Base-by-base conservation (phyloP, 2,329 filamentous ascomycete genomes). In the Laburnicola sp. region DNA sequence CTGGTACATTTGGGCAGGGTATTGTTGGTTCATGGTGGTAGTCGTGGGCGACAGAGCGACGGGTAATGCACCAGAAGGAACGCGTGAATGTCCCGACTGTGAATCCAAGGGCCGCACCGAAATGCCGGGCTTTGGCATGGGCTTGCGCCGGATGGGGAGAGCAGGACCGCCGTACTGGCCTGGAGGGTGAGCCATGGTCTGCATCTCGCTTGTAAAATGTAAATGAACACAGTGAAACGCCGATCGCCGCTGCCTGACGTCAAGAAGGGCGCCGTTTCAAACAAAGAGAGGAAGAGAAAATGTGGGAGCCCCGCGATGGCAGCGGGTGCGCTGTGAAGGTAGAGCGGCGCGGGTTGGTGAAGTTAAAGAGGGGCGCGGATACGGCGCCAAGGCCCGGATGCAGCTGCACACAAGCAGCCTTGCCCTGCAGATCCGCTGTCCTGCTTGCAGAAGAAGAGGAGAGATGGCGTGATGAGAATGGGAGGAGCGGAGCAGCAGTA, bases 1-100 rank as follows among this genome's bases (percentile, higher is more conserved):
- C 56, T 66, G 65, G 56, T 71, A 70, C 53, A 69, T 44, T 56
- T 60, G 52, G 62, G 66, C 45, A 10, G 58, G 53, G 45, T 69
- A 71, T 51, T 70, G 66, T 52, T 65, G 62, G 50, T 59, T 64
- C 66, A 69, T 68, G 54, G 62, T 66, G 60, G 58, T 51, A 38
- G 61, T 54, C 35, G 69, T 60, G 47, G 65, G 56, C 46, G 62
- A 53, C 35, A 58, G 45, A 45, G 51, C 45, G 34, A 47, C 16
- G 32, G 65, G 69, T 53, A 67, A 72, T 45, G 70, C 51, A 57
- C 68, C 69, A 5, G 72, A 74, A 41, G 70, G 66, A 25, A 68
- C 64, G 47, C 69, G 70, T 35, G 65, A 68, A 56, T 75, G 73
- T 51, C 64, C 64, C 30, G 59, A 47, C 30, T 63, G 60, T 4